Percentiles rank a stretch among this genome's conserved stretches.
Evolutionary conservation across 371 early-diverging fungal species (phyloP).

Genomic region (Chytridium lagenaria): DNA sequence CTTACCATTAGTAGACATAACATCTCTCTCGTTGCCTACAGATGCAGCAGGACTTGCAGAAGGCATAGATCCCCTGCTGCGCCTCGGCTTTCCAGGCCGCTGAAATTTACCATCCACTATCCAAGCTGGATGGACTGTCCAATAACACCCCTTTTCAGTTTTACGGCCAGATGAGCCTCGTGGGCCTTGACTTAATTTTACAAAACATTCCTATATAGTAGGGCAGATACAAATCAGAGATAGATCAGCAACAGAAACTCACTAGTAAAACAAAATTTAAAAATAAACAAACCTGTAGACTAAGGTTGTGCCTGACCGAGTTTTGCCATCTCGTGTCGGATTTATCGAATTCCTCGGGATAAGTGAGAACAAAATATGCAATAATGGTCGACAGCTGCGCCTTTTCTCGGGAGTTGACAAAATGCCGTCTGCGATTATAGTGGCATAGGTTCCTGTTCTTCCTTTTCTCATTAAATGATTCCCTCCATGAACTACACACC

Average conservation of each 20-base stretch:
- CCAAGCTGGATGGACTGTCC: conserved; percentile 5
- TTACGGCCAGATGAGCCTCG: background rate
- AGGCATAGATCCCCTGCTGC: too few species aligned
- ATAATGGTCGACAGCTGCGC: conserved; percentile 10
- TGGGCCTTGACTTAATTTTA: background rate
- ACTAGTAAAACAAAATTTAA: background rate
- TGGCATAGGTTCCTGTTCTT: conserved; percentile 9
- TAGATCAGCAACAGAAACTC: too few species aligned
- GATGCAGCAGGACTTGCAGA: too few species aligned
- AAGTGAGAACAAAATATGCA: background rate
- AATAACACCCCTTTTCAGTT: conserved; percentile 2
- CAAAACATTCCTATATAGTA: background rate
- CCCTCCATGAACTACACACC: too few species aligned
- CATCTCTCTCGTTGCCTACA: too few species aligned
- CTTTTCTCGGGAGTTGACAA: conserved; percentile 5
- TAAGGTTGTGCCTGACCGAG: conserved; percentile 12
- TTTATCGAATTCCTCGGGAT: conserved; percentile 1
- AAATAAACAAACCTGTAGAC: conserved; percentile 3
- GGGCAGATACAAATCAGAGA: background rate
- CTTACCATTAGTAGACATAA: too few species aligned
- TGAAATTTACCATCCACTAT: conserved; percentile 11
- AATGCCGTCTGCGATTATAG: conserved; percentile 11
- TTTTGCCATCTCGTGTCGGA: conserved; percentile 11
- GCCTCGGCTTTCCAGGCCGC: background rate
- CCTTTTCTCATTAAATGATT: background rate